Evolutionary conservation across 176 grass and related monocot species (phyloP), one percentile per base, ranked within the genome.

Genomic region (Thinopyrum elongatum): DNA sequence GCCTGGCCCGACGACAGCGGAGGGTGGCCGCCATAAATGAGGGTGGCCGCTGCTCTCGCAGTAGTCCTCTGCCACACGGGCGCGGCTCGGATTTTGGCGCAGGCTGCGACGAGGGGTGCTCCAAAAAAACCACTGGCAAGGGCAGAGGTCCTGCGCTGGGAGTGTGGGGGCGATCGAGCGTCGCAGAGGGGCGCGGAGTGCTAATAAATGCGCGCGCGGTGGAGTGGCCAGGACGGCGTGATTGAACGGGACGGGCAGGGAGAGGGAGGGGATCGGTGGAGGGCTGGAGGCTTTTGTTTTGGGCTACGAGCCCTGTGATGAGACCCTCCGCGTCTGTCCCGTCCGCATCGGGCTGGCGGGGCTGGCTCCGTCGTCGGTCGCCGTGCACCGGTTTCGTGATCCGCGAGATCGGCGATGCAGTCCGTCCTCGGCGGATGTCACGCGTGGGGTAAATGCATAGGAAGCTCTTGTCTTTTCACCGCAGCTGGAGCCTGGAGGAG

Each of bases 61-160:
- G 19, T 57, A 53, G 16, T 8, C 53, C 53, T 22, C 65, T 72
- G 74, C 81, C 75, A 85, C 78, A 78, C 79, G 84, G 79, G 65
- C 74, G 76, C 57, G 49, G 89, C 85, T 81, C 89, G 70, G 85
- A 91, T 80, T 91, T 62, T 81, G 77, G 81, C 75, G 89, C 80
- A 44, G 68, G 35, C 39, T 21, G 70, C 42, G 79, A 77, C 53
- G 79, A 72, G 47, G 16, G 83, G 46, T 29, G 44, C 72, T 76
- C 72, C 72, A 51, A 76, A 29, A 49, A 67, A 65, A 55, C 7
- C 55, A 31, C 71, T 47, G 61, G 41, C 25, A 35, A 14, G 13
- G 10, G 4, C 8, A 65, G 49, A 8, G 77, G 17, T 62, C 42
- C 42, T 76, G 72, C 10, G 7, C 71, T 13, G 70, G 70, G 14